Evolutionary conservation across 805 yeast species (phyloP).

Genomic region (Tetrapisispora taiwanensis): DNA sequence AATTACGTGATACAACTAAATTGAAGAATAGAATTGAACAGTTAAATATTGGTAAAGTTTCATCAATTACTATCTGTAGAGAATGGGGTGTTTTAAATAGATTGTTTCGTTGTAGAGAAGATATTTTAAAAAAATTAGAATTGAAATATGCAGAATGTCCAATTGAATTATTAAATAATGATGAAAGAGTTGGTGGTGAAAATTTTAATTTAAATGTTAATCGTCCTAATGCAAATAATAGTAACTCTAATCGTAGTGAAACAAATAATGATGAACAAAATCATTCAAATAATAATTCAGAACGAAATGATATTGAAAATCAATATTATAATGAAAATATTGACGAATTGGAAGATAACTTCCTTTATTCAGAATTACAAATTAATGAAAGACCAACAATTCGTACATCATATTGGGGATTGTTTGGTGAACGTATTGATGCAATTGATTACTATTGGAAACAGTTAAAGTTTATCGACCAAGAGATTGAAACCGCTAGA

Average conservation of each 20-base stretch:
- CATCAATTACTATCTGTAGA: conserved; percentile 66
- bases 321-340: not conserved
- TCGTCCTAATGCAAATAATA: not conserved
- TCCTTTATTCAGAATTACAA: conserved; percentile 19
- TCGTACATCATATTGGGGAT: conserved; percentile 49
- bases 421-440: conserved; percentile 63
- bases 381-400: conserved; percentile 49
- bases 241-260: no score
- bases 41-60: conserved; percentile 71
- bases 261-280: not conserved
- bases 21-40: conserved; percentile 67
- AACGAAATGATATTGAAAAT: not conserved
- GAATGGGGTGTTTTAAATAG: conserved; percentile 74
- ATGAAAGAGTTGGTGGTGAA: conserved; percentile 19
- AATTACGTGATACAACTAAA: conserved; percentile 59
- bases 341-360: conserved; percentile 12
- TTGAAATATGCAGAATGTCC: conserved; percentile 32
- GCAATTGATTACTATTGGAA: conserved; percentile 70
- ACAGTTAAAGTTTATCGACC: conserved; percentile 58
- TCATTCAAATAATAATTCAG: not conserved
- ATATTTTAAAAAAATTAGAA: conserved; percentile 51
- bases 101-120: conserved; percentile 50
- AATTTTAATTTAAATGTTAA: conserved; percentile 15
- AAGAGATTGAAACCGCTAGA: conserved; percentile 56
- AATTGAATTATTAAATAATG: conserved; percentile 2